A percentile compares a stretch with the other conserved stretches of the same genome.
Conservation (phyloP, 31 red algal genomes). For the Endocladia muricata region DNA sequence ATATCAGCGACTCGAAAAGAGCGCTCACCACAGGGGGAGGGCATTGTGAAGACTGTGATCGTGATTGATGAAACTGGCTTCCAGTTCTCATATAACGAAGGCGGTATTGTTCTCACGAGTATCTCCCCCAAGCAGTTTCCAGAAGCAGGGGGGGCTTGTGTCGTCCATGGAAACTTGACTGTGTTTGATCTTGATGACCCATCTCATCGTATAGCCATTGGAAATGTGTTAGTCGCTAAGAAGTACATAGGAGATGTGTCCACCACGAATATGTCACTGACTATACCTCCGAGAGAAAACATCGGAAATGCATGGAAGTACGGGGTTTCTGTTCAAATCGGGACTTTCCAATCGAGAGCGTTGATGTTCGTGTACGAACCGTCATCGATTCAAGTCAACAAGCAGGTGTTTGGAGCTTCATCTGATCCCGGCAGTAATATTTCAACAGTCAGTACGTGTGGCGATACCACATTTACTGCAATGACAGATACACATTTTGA, state of each 20-base stretch:
- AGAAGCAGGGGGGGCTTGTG: conserved; percentile 28
- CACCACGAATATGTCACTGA: conserved; percentile 17
- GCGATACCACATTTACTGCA: conserved; percentile 46
- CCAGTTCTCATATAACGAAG: conserved; percentile 56
- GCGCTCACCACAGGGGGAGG: background rate
- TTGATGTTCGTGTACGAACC: conserved; percentile 26
- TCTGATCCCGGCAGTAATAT: conserved; percentile 15
- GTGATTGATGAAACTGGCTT: conserved; percentile 59
- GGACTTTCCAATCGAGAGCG: conserved; percentile 22
- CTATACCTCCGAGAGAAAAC: conserved; percentile 2
- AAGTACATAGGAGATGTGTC: background rate
- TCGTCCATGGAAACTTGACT: conserved; percentile 35
- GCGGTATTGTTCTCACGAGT: conserved; percentile 11
- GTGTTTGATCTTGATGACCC: conserved; percentile 4
- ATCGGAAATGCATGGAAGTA: conserved; percentile 44
- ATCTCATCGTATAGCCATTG: conserved; percentile 31
- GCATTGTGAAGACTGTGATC: background rate
- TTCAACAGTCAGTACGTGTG: conserved; percentile 25
- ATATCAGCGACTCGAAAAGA: conserved; percentile 30
- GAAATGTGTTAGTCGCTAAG: conserved; percentile 11
- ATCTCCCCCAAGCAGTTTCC: conserved; percentile 20
- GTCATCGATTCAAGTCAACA: background rate
- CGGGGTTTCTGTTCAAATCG: conserved; percentile 45
- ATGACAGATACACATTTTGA: conserved; percentile 9
- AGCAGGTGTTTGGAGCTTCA: conserved; percentile 51